Conservation (phyloP, 2,329 filamentous ascomycete species). For the Magnaporthiopsis incrustans region DNA sequence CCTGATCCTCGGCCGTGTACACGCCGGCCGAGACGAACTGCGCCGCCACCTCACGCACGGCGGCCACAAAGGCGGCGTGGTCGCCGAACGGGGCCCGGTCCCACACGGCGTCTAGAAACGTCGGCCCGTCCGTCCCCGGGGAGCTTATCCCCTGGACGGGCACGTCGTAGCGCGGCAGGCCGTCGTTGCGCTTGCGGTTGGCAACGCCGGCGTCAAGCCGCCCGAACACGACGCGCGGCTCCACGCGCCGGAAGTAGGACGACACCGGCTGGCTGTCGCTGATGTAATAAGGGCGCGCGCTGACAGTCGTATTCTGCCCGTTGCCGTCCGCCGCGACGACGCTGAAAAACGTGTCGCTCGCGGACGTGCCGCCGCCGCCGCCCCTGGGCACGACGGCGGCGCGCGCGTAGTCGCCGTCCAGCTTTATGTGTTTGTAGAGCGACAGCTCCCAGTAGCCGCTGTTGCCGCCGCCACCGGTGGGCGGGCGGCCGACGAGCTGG, state of each 20-base stretch:
- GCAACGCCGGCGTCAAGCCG: constrained; percentile 17
- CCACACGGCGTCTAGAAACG: constrained; percentile 24
- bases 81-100: constrained; percentile 21
- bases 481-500: constrained; percentile 20
- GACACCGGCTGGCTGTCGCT: constrained; percentile 20
- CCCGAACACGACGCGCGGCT: constrained; percentile 22
- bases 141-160: constrained; percentile 20
- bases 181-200: constrained; percentile 23
- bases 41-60: constrained; percentile 15
- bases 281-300: constrained; percentile 22
- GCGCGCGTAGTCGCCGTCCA: constrained; percentile 21
- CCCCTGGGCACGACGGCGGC: constrained; percentile 18
- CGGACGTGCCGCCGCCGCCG: constrained; percentile 11
- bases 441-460: constrained; percentile 18
- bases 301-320: constrained; percentile 12
- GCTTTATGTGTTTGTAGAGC: constrained; percentile 22
- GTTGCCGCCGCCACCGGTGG: constrained; percentile 13
- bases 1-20: constrained; percentile 17
- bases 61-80: constrained; percentile 18
- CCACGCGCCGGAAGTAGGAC: constrained; percentile 23
- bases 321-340: not conserved
- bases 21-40: constrained; percentile 18
- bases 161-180: constrained; percentile 21
- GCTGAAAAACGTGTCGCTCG: constrained; percentile 21
- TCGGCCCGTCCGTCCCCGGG: constrained; percentile 23